Base-by-base conservation (phyloP, 2,329 filamentous ascomycete genomes). In the Botrytis paeoniae region DNA sequence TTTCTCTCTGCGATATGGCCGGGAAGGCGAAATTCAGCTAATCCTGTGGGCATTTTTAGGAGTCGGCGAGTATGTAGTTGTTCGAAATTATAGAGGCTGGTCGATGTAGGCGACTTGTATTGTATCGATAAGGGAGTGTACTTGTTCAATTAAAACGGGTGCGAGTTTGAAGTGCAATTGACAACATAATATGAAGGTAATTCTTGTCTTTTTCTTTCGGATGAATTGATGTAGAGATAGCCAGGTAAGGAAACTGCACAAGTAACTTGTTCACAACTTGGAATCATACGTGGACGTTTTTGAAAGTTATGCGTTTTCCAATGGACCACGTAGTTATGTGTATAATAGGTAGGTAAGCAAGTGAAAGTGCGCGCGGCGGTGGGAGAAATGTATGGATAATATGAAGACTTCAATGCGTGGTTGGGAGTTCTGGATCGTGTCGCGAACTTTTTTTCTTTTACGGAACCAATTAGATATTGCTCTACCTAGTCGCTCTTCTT, bases 1-100 rank as follows among this genome's bases (percentile, higher is more conserved):
- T 82, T 83, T 75, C 85, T 84, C 77, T 86, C 83, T 78, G 88
- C 84, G 45, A 88, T 85, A 77, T 88, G 81, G 82, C 85, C 84
- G 62, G 87, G 87, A 73, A 89, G 82, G 75, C 87, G 80, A 75
- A 89, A 81, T 69, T 86, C 86, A 80, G 86, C 88, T 71, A 89
- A 82, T 78, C 83, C 83, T 75, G 83, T 81, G 76, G 78, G 77
- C 79, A 80, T 81, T 68, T 43, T 75, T 73, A 63, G 72, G 63
- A 61, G 71, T 54, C 45, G 25, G 4, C 25, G 45, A 39, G 45
- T 54, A 29, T 39, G 25, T 54, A 29, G 37, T 54, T 29, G 25
- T 25, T 22, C 37, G 43, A 14, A n/a, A 39, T 37, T 29, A 20
- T 54, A 37, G 64, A 41, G 70, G 69, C 51, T 60, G 65, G 66